A percentile compares a stretch with the other conserved stretches of the same genome.
Evolutionary conservation across 768 basidiomycete genomes (phyloP).

Genomic region (Boletellus ananiceps): DNA sequence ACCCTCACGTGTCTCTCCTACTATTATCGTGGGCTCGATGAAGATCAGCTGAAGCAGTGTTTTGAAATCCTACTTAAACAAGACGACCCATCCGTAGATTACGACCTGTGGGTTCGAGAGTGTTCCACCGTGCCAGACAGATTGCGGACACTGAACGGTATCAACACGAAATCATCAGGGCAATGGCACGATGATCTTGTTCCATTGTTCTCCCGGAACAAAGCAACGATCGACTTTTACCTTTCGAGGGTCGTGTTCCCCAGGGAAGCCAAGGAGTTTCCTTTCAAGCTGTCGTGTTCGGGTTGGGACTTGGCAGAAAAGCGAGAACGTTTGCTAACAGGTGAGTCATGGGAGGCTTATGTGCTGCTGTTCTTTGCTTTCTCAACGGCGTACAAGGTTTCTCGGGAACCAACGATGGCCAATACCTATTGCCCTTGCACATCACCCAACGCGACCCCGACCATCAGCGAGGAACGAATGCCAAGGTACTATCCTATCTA

Average conservation of each 20-base stretch:
- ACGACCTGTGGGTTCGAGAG: slow-evolving; percentile 18
- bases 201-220: slow-evolving; percentile 14
- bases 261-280: slow-evolving; percentile 19
- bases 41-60: slow-evolving; percentile 11
- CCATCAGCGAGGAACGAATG: slow-evolving; percentile 12
- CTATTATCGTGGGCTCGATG: slow-evolving; percentile 21
- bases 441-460: slow-evolving; percentile 22
- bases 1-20: slow-evolving; percentile 12
- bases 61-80: slow-evolving; percentile 15
- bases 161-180: slow-evolving; percentile 22
- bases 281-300: slow-evolving; percentile 14
- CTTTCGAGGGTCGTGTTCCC: slow-evolving; percentile 24
- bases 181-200: slow-evolving; percentile 8
- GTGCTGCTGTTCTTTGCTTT: too few species aligned
- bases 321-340: slow-evolving; percentile 16
- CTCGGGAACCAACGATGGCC: slow-evolving; percentile 26
- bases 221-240: slow-evolving; percentile 22
- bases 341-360: not conserved
- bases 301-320: slow-evolving; percentile 26
- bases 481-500: slow-evolving; percentile 15
- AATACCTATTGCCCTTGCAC: slow-evolving; percentile 26
- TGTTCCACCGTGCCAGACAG: slow-evolving; percentile 12
- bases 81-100: slow-evolving; percentile 19
- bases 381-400: slow-evolving; percentile 7
- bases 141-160: slow-evolving; percentile 7